A percentile compares a stretch with the other conserved stretches of the same genome.
Evolutionary conservation across 2,329 filamentous ascomycete genomes (phyloP).

Genomic region (Orbilia oligospora): DNA sequence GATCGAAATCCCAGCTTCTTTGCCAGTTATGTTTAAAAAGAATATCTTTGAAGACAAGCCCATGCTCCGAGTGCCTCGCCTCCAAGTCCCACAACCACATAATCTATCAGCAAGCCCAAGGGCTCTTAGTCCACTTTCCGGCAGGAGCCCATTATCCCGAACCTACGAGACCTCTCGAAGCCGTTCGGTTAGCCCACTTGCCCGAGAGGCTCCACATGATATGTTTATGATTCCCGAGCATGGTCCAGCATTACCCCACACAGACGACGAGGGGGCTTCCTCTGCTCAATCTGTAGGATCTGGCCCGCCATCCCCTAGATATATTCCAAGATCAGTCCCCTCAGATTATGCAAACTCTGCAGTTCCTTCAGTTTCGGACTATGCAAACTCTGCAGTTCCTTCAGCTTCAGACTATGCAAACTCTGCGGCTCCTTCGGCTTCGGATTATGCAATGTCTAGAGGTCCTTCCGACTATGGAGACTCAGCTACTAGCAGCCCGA

Average conservation of each 20-base stretch:
- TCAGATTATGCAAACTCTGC: neutral
- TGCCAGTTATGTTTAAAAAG: conserved; percentile 45
- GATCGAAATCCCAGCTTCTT: conserved; percentile 15
- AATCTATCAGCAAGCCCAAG: conserved; percentile 23
- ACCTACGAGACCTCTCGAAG: conserved; percentile 11
- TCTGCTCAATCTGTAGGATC: conserved; percentile 22
- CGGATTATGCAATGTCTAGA: neutral
- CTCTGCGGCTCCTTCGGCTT: neutral
- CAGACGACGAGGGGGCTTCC: conserved; percentile 28
- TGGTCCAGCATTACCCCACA: conserved; percentile 11
- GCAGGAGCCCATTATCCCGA: conserved; percentile 22
- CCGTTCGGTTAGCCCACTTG: conserved; percentile 47
- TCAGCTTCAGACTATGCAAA: neutral
- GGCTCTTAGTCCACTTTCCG: conserved; percentile 27
- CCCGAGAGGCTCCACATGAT: conserved; percentile 24
- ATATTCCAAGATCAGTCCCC: conserved; percentile 27
- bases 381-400: conserved; percentile 13
- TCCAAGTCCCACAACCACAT: conserved; percentile 31
- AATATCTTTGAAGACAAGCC: conserved; percentile 45
- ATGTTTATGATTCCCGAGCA: conserved; percentile 36
- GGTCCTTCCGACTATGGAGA: conserved; percentile 14
- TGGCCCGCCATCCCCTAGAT: conserved; percentile 17
- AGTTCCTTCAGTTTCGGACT: neutral
- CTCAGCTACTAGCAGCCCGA: conserved; percentile 28
- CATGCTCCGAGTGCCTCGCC: conserved; percentile 35